These are phyloP conservation scores for Phoma sp. DNA, from an alignment of 2,329 filamentous ascomycete genomes.

Conservation along the genomic window DNA sequence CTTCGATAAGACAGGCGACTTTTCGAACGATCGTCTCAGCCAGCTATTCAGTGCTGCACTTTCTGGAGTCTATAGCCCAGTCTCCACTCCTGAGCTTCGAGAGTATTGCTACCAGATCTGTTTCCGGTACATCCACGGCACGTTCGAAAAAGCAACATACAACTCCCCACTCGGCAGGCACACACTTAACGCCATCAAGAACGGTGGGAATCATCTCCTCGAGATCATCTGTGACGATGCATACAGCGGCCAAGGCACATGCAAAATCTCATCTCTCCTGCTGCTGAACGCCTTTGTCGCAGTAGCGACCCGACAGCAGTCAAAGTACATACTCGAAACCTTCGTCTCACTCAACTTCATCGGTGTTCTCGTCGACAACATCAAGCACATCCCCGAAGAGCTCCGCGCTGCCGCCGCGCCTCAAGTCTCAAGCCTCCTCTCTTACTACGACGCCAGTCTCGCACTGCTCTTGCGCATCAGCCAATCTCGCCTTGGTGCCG, in stretches of 20 bases:
- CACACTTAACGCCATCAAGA: conserved; percentile 74
- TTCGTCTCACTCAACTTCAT: conserved; percentile 90
- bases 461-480: conserved; percentile 84
- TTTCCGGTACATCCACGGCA: conserved; percentile 81
- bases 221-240: conserved; percentile 93
- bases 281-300: conserved; percentile 81
- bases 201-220: conserved; percentile 81
- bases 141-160: conserved; percentile 57
- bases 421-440: conserved; percentile 63
- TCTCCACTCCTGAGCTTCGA: conserved; percentile 74
- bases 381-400: conserved; percentile 79
- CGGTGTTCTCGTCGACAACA: conserved; percentile 85
- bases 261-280: conserved; percentile 84
- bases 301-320: conserved; percentile 74
- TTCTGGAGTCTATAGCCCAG: conserved; percentile 77
- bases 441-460: conserved; percentile 76
- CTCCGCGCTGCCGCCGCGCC: conserved; percentile 49
- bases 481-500: conserved; percentile 83
- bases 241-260: conserved; percentile 80
- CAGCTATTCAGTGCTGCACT: conserved; percentile 90
- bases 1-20: conserved; percentile 64
- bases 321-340: conserved; percentile 76
- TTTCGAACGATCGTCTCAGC: conserved; percentile 87
- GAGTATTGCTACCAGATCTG: conserved; percentile 91
- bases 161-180: conserved; percentile 52